A percentile compares a stretch with the other conserved stretches of the same genome.
These are phyloP conservation scores for Magnusiomyces suaveolens DNA, from an alignment of 1,139 yeast genomes.

Conservation along the genomic window DNA sequence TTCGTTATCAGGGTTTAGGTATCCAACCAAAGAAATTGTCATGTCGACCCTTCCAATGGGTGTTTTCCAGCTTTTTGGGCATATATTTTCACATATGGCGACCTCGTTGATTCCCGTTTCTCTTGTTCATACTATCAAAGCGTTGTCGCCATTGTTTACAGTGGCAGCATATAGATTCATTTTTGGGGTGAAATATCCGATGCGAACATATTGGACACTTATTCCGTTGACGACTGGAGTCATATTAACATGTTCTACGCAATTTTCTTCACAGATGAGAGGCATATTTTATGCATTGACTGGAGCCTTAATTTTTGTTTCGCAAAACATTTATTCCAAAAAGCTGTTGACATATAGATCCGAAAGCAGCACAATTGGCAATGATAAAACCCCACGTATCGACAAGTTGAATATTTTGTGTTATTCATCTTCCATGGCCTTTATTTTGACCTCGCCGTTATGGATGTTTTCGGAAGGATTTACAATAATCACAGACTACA, in stretches of 20 bases:
- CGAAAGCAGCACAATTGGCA: slow-evolving; percentile 26
- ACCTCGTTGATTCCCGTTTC: slow-evolving; percentile 84
- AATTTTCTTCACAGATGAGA: slow-evolving; percentile 38
- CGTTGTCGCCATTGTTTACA: slow-evolving; percentile 78
- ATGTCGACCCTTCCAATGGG: slow-evolving; percentile 86
- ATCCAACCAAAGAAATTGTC: slow-evolving; percentile 45
- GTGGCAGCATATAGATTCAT: slow-evolving; percentile 65
- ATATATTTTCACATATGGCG: slow-evolving; percentile 80
- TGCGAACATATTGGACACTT: slow-evolving; percentile 65
- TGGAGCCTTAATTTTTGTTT: slow-evolving; percentile 78
- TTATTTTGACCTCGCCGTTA: slow-evolving; percentile 63
- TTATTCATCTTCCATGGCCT: slow-evolving; percentile 78
- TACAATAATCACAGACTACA: slow-evolving; percentile 19
- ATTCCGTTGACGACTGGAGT: slow-evolving; percentile 74
- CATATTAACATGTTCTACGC: slow-evolving; percentile 60
- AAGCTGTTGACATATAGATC: slow-evolving; percentile 48
- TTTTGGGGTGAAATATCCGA: slow-evolving; percentile 47
- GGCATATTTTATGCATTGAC: slow-evolving; percentile 70
- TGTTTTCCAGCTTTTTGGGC: slow-evolving; percentile 81
- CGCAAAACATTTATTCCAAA: slow-evolving; percentile 88
- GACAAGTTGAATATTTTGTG: slow-evolving; percentile 78
- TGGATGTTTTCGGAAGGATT: slow-evolving; percentile 59
- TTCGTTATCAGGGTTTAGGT: slow-evolving; percentile 34
- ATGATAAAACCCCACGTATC: slow-evolving; percentile 26
- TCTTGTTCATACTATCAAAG: slow-evolving; percentile 83